phyloP scores from a whole-genome alignment of 345 rosid species.

The Salix arbutifolia region DNA sequence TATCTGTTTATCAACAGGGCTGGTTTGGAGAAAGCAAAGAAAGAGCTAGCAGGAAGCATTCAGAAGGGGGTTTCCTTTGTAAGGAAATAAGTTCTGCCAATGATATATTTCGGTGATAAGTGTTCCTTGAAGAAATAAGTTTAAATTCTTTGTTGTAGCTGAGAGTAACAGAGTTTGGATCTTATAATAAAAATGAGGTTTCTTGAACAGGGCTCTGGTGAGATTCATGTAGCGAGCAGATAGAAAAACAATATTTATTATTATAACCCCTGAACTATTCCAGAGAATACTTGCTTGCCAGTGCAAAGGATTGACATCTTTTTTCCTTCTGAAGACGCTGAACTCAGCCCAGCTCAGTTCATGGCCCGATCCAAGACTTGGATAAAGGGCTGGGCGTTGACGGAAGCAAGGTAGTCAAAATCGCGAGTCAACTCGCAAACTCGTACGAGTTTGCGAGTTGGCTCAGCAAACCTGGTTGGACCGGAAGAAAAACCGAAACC shows the following conservation, averaged over 20 bases:
- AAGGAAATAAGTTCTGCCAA: constrained; percentile 34
- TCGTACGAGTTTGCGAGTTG: no score
- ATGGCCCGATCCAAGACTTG: no score
- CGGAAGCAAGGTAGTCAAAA: no score
- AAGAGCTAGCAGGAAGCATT: constrained; percentile 75
- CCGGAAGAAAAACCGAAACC: no score
- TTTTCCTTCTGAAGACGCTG: no score
- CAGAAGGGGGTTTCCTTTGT: constrained; percentile 68
- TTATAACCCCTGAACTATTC: background rate
- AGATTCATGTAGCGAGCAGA: constrained; percentile 16
- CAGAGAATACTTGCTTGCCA: no score
- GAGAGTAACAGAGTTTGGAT: background rate
- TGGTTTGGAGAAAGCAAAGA: constrained; percentile 86
- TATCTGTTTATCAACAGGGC: constrained; percentile 20
- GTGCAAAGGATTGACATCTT: no score
- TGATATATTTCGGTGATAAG: background rate
- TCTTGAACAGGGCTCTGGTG: background rate
- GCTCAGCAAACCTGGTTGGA: no score
- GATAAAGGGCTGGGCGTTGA: no score
- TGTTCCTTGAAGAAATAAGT: constrained; percentile 16
- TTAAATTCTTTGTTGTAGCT: background rate
- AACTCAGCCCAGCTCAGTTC: no score
- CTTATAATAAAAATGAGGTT: background rate
- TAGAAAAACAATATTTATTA: background rate
- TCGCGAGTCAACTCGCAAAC: no score